Percentiles rank a stretch among this genome's conserved stretches.
Evolutionary conservation across 1,284 basidiomycete species (phyloP).

Genomic region (Ceratobasidium sp.): DNA sequence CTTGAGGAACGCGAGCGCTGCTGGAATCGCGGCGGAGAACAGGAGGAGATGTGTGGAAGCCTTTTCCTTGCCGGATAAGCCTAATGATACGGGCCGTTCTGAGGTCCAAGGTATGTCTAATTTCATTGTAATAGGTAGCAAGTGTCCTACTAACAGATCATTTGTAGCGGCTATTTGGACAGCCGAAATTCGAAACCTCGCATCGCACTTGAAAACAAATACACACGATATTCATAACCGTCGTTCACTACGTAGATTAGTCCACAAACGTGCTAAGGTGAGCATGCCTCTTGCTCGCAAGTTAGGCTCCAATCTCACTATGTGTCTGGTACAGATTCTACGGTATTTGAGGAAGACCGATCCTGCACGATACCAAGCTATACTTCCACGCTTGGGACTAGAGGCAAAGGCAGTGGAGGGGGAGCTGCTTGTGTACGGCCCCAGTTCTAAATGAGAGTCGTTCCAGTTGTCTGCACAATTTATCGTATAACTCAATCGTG

Average conservation of each 20-base stretch:
- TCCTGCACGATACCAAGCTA: constrained; percentile 15
- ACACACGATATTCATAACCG: constrained; percentile 40
- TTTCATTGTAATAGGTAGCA: not conserved
- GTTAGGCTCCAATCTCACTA: not conserved
- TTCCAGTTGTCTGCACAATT: no score
- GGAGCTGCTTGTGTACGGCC: constrained; percentile 5
- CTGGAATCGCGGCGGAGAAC: constrained; percentile 38
- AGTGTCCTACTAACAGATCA: not conserved
- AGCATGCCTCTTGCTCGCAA: not conserved
- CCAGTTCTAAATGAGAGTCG: not conserved
- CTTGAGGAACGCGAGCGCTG: constrained; percentile 37
- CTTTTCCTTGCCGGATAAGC: constrained; percentile 32
- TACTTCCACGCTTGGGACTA: constrained; percentile 31
- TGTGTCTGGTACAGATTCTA: not conserved
- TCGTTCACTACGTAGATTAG: constrained; percentile 37
- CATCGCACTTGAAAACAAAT: constrained; percentile 13
- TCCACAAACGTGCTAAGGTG: constrained; percentile 38
- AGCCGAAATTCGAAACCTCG: constrained; percentile 30
- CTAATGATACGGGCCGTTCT: constrained; percentile 32
- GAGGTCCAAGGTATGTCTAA: constrained; percentile 36
- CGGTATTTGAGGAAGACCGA: constrained; percentile 22
- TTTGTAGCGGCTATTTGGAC: constrained; percentile 30
- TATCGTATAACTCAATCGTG: no score
- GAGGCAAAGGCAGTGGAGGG: constrained; percentile 37
- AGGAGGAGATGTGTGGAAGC: constrained; percentile 34